These are phyloP conservation scores for Ceratobasidium papillatum DNA, from an alignment of 1,284 basidiomycete species.

Conservation along the genomic window DNA sequence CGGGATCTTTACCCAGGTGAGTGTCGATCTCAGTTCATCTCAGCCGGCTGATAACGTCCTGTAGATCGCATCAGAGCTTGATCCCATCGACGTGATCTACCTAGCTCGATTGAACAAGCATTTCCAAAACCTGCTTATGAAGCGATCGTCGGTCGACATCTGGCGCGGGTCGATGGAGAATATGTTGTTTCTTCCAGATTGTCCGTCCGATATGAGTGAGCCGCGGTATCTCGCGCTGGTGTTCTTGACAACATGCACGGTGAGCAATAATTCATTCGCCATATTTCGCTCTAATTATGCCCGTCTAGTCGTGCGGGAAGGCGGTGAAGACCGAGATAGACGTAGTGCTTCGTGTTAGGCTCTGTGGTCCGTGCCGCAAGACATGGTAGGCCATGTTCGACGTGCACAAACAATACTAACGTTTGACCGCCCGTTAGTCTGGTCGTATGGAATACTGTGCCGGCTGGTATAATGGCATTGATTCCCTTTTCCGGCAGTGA, in stretches of 20 bases:
- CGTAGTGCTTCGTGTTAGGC: not conserved
- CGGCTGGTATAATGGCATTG: not conserved
- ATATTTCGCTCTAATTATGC: not conserved
- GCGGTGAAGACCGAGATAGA: not conserved
- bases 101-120: slow-evolving; percentile 26
- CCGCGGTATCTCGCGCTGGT: slow-evolving; percentile 14
- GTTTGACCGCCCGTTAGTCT: not conserved
- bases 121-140: slow-evolving; percentile 19
- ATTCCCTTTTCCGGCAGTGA: not conserved
- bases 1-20: slow-evolving; percentile 50
- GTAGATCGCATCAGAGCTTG: slow-evolving; percentile 47
- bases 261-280: not conserved
- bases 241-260: slow-evolving; percentile 23
- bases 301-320: not conserved
- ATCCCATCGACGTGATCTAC: slow-evolving; percentile 48
- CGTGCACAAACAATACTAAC: not conserved
- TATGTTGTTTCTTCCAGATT: slow-evolving; percentile 9
- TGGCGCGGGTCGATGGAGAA: slow-evolving; percentile 12
- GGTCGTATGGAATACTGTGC: not conserved
- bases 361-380: not conserved
- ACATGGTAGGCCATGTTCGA: not conserved
- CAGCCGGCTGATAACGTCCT: not conserved
- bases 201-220: slow-evolving; percentile 10
- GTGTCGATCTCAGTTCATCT: not conserved
- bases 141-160: slow-evolving; percentile 18